Evolutionary conservation across 257 asterid species (phyloP).

Genomic region (Nicotiana paniculata): DNA sequence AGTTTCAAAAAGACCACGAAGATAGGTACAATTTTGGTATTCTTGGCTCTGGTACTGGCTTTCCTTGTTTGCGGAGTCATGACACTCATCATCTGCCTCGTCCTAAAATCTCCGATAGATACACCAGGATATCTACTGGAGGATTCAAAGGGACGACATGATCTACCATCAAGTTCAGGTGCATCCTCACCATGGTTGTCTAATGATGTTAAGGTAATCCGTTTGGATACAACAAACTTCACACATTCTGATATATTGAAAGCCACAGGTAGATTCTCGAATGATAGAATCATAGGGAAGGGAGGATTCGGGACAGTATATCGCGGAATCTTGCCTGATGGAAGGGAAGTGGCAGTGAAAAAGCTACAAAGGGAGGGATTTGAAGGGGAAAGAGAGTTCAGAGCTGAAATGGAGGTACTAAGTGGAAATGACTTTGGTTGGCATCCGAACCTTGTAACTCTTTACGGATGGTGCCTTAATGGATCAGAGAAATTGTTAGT

Average conservation of each 20-base stretch:
- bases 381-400: constrained; percentile 82
- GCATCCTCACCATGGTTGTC: constrained; percentile 71
- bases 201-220: constrained; percentile 57
- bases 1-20: constrained; percentile 14
- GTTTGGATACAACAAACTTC: constrained; percentile 67
- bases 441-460: constrained; percentile 89
- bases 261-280: constrained; percentile 71
- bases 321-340: constrained; percentile 74
- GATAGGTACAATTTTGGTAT: constrained; percentile 35
- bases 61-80: constrained; percentile 51
- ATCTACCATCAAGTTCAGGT: constrained; percentile 43
- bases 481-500: constrained; percentile 82
- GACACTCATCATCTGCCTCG: constrained; percentile 48
- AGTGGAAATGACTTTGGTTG: constrained; percentile 75
- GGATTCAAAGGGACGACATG: constrained; percentile 38
- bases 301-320: constrained; percentile 91
- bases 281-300: constrained; percentile 68
- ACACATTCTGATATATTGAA: constrained; percentile 78
- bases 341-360: constrained; percentile 79
- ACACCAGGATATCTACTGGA: constrained; percentile 40
- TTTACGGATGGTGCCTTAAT: constrained; percentile 84
- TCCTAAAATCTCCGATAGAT: constrained; percentile 43
- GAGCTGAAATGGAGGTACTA: constrained; percentile 86
- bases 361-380: constrained; percentile 69
- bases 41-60: constrained; percentile 44